Percentiles rank a stretch among this genome's conserved stretches.
These are phyloP conservation scores for Phytopythium cucurbitacearum DNA, from an alignment of 352 stramenopile species.

Conservation along the genomic window DNA sequence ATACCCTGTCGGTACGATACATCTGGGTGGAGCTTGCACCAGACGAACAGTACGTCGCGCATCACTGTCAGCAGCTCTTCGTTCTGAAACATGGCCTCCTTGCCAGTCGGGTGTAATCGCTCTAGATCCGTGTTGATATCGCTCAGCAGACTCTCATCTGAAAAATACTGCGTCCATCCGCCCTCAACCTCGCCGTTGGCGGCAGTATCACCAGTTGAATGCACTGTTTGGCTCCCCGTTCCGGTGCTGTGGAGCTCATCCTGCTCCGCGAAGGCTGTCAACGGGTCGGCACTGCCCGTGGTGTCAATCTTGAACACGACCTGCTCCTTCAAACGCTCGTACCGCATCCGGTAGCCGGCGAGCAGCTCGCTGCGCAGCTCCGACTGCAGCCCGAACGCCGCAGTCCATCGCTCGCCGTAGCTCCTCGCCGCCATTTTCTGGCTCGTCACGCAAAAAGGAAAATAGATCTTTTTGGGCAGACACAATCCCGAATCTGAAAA, in stretches of 20 bases:
- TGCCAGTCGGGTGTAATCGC: slow-evolving; percentile 63
- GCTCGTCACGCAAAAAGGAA: no score
- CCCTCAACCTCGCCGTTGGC: neutral
- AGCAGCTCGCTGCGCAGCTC: slow-evolving; percentile 4
- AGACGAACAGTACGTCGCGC: slow-evolving; percentile 81
- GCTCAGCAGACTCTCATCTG: slow-evolving; percentile 57
- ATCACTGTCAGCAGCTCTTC: slow-evolving; percentile 52
- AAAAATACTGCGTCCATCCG: slow-evolving; percentile 63
- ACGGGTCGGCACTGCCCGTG: slow-evolving; percentile 34
- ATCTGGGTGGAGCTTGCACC: slow-evolving; percentile 74
- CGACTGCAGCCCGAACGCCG: slow-evolving; percentile 17
- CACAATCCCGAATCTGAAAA: no score
- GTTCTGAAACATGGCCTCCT: slow-evolving; percentile 78
- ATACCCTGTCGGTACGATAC: slow-evolving; percentile 85
- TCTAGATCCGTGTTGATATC: slow-evolving; percentile 85
- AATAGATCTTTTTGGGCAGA: no score
- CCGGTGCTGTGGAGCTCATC: slow-evolving; percentile 5
- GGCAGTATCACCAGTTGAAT: neutral
- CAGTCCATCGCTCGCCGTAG: slow-evolving; percentile 8
- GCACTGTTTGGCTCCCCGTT: neutral
- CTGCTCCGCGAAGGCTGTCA: slow-evolving; percentile 24
- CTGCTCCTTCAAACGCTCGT: slow-evolving; percentile 49
- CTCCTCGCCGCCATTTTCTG: no score
- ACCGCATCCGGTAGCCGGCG: slow-evolving; percentile 30
- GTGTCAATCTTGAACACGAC: slow-evolving; percentile 69